Percentiles rank a stretch among this genome's conserved stretches.
Evolutionary conservation across 1,139 yeast genomes (phyloP).

Genomic region (Sugiyamaella japonica): DNA sequence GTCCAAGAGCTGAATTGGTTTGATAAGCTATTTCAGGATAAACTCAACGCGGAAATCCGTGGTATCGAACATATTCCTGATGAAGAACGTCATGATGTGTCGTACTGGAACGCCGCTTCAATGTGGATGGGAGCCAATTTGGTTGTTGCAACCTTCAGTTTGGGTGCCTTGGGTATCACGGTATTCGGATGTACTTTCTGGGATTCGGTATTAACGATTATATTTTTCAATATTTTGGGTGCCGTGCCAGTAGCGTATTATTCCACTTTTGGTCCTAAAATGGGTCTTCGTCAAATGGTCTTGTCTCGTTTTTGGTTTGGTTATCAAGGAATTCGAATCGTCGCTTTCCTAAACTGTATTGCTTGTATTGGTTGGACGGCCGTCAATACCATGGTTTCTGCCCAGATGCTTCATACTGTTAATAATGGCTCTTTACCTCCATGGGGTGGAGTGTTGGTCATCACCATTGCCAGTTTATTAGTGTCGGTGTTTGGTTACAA

Average conservation of each 20-base stretch:
- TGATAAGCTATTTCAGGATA: conserved; percentile 8
- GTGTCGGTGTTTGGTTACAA: conserved; percentile 87
- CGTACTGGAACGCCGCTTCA: conserved; percentile 69
- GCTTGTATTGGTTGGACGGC: conserved; percentile 98
- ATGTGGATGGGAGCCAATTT: conserved; percentile 95
- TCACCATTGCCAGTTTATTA: conserved; percentile 65
- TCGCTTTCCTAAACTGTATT: conserved; percentile 72
- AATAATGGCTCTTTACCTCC: conserved; percentile 71
- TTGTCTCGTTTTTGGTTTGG: conserved; percentile 79
- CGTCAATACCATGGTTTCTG: conserved; percentile 86
- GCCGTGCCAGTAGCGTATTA: conserved; percentile 77
- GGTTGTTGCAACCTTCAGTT: conserved; percentile 79
- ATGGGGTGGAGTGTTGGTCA: conserved; percentile 85
- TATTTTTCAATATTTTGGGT: conserved; percentile 75
- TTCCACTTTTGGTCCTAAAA: conserved; percentile 78
- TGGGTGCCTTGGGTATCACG: conserved; percentile 75
- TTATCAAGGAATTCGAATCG: conserved; percentile 69
- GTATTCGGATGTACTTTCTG: conserved; percentile 57
- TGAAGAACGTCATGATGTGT: conserved; percentile 62
- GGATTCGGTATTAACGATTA: conserved; percentile 59
- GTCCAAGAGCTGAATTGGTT: conserved; percentile 11
- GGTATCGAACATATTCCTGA: conserved; percentile 71
- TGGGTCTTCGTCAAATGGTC: conserved; percentile 88
- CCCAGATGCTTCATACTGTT: conserved; percentile 77
- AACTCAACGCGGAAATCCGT: conserved; percentile 52